Conservation (phyloP, 2,329 filamentous ascomycete species). For the Rosellinia necatrix region DNA sequence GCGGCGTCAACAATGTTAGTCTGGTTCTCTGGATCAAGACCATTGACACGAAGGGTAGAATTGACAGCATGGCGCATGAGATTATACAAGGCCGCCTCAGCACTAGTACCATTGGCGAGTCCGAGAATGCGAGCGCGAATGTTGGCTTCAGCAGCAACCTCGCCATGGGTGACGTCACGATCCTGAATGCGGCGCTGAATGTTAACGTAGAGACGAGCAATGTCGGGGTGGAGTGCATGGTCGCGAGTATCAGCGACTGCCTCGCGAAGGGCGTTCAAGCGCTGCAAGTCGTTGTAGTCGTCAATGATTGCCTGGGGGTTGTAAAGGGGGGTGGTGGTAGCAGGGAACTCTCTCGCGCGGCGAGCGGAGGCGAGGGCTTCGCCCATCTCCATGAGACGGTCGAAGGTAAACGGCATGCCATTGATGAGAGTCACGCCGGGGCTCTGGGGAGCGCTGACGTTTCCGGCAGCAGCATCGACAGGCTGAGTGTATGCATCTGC, state of each 20-base stretch:
- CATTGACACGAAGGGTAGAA: slow-evolving; percentile 42
- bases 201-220: slow-evolving; percentile 36
- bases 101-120: slow-evolving; percentile 34
- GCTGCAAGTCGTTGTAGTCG: slow-evolving; percentile 40
- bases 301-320: slow-evolving; percentile 38
- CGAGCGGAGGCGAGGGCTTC: slow-evolving; percentile 40
- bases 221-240: slow-evolving; percentile 26
- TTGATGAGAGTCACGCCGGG: slow-evolving; percentile 2
- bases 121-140: slow-evolving; percentile 31
- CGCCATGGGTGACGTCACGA: slow-evolving; percentile 40
- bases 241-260: slow-evolving; percentile 27
- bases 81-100: slow-evolving; percentile 34
- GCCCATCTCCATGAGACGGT: slow-evolving; percentile 41
- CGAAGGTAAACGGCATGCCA: slow-evolving; percentile 12
- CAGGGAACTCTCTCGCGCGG: slow-evolving; percentile 40
- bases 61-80: slow-evolving; percentile 38
- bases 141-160: slow-evolving; percentile 30
- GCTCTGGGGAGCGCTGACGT: neutral
- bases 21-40: slow-evolving; percentile 52
- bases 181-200: slow-evolving; percentile 43
- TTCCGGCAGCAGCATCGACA: neutral
- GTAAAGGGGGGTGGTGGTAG: slow-evolving; percentile 35
- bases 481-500: neutral
- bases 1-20: slow-evolving; percentile 24
- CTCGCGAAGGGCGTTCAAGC: slow-evolving; percentile 33